Base-by-base conservation (phyloP, 768 basidiomycete species). In the Kwoniella europaea region DNA sequence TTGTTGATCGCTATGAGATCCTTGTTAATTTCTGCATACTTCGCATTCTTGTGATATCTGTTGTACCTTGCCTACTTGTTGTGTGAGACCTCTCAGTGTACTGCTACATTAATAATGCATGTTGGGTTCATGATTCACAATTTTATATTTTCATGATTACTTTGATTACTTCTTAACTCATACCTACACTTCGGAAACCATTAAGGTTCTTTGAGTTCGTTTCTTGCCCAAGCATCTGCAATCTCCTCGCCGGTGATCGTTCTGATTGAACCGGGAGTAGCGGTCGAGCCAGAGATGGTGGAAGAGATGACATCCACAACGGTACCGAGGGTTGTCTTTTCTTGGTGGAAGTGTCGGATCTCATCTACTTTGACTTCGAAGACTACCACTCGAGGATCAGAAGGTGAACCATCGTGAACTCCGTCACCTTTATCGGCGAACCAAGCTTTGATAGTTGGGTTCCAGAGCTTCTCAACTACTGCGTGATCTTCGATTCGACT, bases 381-480 rank as follows among this genome's bases (percentile, higher is more conserved):
- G 44, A 92, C 82, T 7, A 89, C 87, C 3, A 97, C 87, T 27
- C 94, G 88, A 0, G 93, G 92, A 73, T 96, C 94, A 58, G 86
- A 85, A 41, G 87, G 87, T 75, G 90, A 88, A n/a, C 93, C 94
- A 76, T 89, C 90, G 82, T 94, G 93, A 6, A 91, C 84, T 18
- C 91, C 92, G 73, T 96, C 93, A 42, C 90, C 90, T 65, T 94
- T 86, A 79, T 96, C 91, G 46, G 92, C 92, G 76, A 95, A 95
- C 87, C 92, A 97, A 0, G 90, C 91, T 66, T 83, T 82, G 71
- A 78, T 76, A 16, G 79, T 60, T 2, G 81, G 81, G 67, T 71
- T 79, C 73, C 75, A 83, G 50, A 80, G 77, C 65, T 80, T 76
- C 53, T 69, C 72, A 42, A 83, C 75, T 53, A 75, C 10, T 87